Conservation (phyloP, 176 grass and related monocot species). For the Oryza meridionalis region DNA sequence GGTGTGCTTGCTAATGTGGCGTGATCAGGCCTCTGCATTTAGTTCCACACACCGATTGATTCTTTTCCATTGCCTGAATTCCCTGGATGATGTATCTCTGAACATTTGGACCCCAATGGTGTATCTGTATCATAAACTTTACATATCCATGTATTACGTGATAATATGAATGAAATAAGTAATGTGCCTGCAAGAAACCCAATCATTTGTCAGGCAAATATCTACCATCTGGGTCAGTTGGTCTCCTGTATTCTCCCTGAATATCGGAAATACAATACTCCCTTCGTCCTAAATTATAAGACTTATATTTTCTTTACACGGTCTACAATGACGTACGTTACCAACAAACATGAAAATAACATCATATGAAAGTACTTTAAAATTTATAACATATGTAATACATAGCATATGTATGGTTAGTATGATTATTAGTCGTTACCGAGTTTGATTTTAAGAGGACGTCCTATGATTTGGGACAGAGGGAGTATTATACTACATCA, state of each 20-base stretch:
- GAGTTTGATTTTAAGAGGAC: too few species aligned
- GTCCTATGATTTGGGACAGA: too few species aligned
- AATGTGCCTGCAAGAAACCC: neutral
- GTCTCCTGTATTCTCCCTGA: neutral
- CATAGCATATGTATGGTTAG: too few species aligned
- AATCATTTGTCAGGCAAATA: neutral
- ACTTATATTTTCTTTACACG: too few species aligned
- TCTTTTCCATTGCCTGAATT: constrained; percentile 27
- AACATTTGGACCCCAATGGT: constrained; percentile 2
- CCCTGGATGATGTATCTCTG: constrained; percentile 19
- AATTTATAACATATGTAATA: too few species aligned
- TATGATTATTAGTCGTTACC: too few species aligned
- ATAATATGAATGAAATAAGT: neutral
- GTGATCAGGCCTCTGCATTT: constrained; percentile 31
- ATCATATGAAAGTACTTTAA: too few species aligned
- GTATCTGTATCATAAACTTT: constrained; percentile 37
- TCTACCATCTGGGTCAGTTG: neutral
- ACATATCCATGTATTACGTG: constrained; percentile 25
- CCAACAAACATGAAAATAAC: too few species aligned
- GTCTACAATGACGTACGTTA: too few species aligned
- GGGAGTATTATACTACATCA: too few species aligned
- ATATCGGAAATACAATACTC: too few species aligned
- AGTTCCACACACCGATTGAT: constrained; percentile 14
- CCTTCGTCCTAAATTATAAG: too few species aligned
- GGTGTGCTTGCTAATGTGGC: neutral